Evolutionary conservation across 2,329 filamentous ascomycete species (phyloP).

Genomic region (Madurella fahalii): DNA sequence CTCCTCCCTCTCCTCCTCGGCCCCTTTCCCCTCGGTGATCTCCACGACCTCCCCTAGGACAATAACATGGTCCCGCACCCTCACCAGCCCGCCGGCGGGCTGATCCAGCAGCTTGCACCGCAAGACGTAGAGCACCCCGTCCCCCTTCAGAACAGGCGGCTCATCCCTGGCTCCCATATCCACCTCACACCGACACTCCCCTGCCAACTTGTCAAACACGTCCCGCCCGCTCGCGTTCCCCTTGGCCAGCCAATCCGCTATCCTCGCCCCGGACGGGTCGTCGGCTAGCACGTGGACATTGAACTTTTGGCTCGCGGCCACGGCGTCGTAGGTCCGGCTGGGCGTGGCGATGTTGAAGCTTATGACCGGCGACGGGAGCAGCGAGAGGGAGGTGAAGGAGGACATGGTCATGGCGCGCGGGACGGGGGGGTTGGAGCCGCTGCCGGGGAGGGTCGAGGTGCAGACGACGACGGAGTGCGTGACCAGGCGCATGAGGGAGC

Average conservation of each 20-base stretch:
- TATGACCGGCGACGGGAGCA: conserved; percentile 48
- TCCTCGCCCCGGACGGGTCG: conserved; percentile 42
- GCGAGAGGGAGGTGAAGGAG: conserved; percentile 53
- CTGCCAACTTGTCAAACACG: conserved; percentile 37
- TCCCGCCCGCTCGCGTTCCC: conserved; percentile 40
- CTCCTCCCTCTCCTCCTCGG: conserved; percentile 19
- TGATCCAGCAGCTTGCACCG: conserved; percentile 40
- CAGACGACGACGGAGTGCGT: conserved; percentile 54
- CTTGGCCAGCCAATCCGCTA: conserved; percentile 50
- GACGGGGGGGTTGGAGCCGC: conserved; percentile 17
- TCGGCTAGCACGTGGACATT: conserved; percentile 53
- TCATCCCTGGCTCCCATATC: conserved; percentile 13
- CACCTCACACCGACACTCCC: conserved; percentile 23
- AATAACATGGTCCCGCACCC: conserved; percentile 49
- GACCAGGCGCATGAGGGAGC: conserved; percentile 50
- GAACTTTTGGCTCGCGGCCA: conserved; percentile 42
- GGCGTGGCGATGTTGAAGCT: conserved; percentile 56
- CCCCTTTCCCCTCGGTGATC: conserved; percentile 35
- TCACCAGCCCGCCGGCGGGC: conserved; percentile 39
- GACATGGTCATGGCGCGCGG: conserved; percentile 57
- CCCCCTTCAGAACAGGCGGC: conserved; percentile 44
- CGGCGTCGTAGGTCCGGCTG: conserved; percentile 52
- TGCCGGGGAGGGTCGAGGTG: conserved; percentile 39
- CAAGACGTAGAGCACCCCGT: conserved; percentile 51
- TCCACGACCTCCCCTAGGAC: conserved; percentile 49